Evolutionary conservation across 2,329 filamentous ascomycete species (phyloP), one percentile per base, ranked within the genome.

Genomic region (Cladosporium colombiae): DNA sequence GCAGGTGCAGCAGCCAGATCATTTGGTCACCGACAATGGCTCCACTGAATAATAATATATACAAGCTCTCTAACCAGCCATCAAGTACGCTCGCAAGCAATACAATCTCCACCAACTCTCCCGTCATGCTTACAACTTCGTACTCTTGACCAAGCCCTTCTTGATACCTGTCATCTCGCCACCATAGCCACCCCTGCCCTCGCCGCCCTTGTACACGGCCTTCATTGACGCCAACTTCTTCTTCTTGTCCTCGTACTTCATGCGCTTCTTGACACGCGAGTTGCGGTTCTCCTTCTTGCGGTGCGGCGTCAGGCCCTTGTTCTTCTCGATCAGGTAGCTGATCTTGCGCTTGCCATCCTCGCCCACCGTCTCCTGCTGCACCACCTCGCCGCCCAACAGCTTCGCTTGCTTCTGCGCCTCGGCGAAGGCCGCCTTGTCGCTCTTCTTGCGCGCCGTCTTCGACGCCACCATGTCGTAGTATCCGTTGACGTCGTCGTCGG

Each of bases 141-240:
- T 86, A 85, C 92, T 96, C 88, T 95, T 96, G 74, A 98, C 88
- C 79, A 99, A 81, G 23, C 91, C 91, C 72, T 89, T 91, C 84
- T 97, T 98, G 81, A 99, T 96, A 88, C 95, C 95, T 50, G 93
- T 95, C 81, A 91, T 81, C 79, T 98, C 95, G 81, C 95, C 95
- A 70, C 87, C 87, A 82, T 99, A 99, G 63, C 93, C 91, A 74
- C 92, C 91, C 75, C 87, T 87, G 72, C 91, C 88, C 81, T 96
- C 89, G 68, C 92, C 91, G 71, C 92, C 92, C 79, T 93, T 92
- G 82, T 93, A 98, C 16, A 92, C 84, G 10, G 91, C 86, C 82
- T 91, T 92, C 83, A 93, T 91, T 76, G 90, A 94, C 74, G 87
- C 88, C 75, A 98, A 81, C 85, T 98, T 97, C 91, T 97, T 98